Evolutionary conservation across 73 alveolate genomes (phyloP).

Genomic region (Tetrahymena borealis): DNA sequence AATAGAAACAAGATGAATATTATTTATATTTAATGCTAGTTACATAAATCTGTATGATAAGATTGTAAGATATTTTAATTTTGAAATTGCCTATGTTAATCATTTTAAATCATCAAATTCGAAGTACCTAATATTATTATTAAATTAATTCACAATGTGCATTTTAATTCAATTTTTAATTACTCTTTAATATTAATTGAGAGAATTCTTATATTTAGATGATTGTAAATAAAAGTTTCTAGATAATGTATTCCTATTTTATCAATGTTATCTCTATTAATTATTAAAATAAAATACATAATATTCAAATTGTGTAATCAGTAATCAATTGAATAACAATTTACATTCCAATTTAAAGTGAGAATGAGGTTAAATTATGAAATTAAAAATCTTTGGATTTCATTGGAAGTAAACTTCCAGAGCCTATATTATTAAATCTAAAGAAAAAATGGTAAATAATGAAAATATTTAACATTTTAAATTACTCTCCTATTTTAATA

Average conservation of each 20-base stretch:
- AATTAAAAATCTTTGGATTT: background rate
- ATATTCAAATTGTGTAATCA: background rate
- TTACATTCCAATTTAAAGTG: background rate
- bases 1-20: background rate
- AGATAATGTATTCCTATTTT: background rate
- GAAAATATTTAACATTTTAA: background rate
- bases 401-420: background rate
- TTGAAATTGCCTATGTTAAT: background rate
- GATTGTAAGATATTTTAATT: background rate
- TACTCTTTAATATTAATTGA: background rate
- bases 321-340: background rate
- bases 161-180: no score
- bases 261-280: background rate
- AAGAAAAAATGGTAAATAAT: background rate
- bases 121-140: background rate
- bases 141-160: background rate
- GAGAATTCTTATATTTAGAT: background rate
- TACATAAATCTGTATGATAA: background rate
- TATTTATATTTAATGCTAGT: background rate
- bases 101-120: background rate
- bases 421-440: background rate
- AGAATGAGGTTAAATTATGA: background rate
- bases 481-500: background rate
- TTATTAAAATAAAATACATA: background rate
- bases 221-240: background rate